These are phyloP conservation scores for Beauveria asiatica DNA, from an alignment of 2,329 filamentous ascomycete species.

Conservation along the genomic window DNA sequence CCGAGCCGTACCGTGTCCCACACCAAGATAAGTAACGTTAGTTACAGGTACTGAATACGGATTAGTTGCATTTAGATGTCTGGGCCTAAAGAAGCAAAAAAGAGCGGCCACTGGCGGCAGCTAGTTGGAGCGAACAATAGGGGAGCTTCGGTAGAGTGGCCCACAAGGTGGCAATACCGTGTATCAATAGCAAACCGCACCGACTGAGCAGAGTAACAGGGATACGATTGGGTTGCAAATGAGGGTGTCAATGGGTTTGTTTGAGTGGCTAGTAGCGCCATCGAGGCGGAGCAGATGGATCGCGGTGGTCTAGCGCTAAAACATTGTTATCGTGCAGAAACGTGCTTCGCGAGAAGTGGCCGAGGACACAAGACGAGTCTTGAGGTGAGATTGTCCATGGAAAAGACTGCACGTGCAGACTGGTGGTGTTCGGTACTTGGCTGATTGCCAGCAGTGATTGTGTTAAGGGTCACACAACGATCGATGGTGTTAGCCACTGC, in stretches of 20 bases:
- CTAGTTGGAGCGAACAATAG: neutral
- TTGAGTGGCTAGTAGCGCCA: neutral
- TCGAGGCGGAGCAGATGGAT: neutral
- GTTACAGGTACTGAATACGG: neutral
- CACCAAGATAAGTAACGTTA: neutral
- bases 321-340: neutral
- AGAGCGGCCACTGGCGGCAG: neutral
- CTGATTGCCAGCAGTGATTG: neutral
- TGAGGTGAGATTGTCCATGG: neutral
- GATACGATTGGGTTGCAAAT: neutral
- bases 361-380: neutral
- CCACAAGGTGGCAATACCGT: neutral
- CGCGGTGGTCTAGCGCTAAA: neutral
- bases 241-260: neutral
- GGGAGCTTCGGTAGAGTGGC: neutral
- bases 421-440: neutral
- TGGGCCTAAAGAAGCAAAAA: neutral
- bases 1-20: slow-evolving; percentile 17
- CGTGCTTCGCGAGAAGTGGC: neutral
- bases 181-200: neutral
- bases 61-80: neutral
- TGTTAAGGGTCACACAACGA: neutral
- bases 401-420: neutral
- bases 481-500: neutral
- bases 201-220: neutral